phyloP scores from a whole-genome alignment of 2,329 filamentous ascomycete species.

The Leptographium flavum region DNA sequence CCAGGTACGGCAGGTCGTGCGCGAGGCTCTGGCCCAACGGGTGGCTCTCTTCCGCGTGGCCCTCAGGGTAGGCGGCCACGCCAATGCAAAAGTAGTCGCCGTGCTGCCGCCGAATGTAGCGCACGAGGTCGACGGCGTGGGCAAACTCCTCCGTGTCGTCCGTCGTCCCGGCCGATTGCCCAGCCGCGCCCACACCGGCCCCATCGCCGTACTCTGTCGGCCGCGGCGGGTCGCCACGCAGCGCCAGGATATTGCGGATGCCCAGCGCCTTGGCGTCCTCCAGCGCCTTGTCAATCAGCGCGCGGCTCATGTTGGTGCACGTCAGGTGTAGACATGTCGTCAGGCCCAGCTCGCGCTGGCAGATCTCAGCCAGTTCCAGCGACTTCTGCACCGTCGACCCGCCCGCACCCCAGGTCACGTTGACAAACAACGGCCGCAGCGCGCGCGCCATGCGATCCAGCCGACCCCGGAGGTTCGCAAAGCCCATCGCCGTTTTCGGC shows the following conservation, averaged over 20 bases:
- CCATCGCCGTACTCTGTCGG: slow-evolving; percentile 70
- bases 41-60: slow-evolving; percentile 81
- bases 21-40: slow-evolving; percentile 56
- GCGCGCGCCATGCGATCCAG: slow-evolving; percentile 91
- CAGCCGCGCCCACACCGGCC: background rate
- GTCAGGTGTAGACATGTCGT: slow-evolving; percentile 94
- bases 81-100: slow-evolving; percentile 95
- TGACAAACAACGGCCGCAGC: slow-evolving; percentile 84
- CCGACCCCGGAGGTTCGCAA: slow-evolving; percentile 68
- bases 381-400: slow-evolving; percentile 85
- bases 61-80: slow-evolving; percentile 89
- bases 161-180: slow-evolving; percentile 23
- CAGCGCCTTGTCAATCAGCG: slow-evolving; percentile 73
- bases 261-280: slow-evolving; percentile 83
- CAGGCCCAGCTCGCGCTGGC: slow-evolving; percentile 78
- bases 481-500: slow-evolving; percentile 86
- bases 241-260: slow-evolving; percentile 82
- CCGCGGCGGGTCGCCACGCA: slow-evolving; percentile 82
- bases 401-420: slow-evolving; percentile 94
- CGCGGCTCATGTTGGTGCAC: slow-evolving; percentile 92
- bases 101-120: slow-evolving; percentile 72
- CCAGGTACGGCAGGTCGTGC: slow-evolving; percentile 72
- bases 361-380: slow-evolving; percentile 86
- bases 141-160: slow-evolving; percentile 71
- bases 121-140: slow-evolving; percentile 79